phyloP scores from a whole-genome alignment of 2,329 filamentous ascomycete species.

The Zymoseptoria crescenta region DNA sequence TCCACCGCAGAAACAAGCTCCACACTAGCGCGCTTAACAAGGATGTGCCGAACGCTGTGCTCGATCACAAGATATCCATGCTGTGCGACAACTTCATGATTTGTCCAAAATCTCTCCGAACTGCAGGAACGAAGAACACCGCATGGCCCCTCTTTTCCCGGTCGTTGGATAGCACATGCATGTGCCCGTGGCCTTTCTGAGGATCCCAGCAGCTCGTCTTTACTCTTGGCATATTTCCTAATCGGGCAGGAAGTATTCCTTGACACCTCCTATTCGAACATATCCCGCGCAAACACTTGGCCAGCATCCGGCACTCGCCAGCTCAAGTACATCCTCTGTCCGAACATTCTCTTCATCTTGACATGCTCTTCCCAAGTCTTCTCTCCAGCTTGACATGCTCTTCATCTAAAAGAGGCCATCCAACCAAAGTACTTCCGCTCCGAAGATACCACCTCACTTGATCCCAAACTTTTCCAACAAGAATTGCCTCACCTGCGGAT shows the following conservation, averaged over 20 bases:
- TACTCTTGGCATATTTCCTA: background rate
- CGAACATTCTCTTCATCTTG: background rate
- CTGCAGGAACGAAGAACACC: background rate
- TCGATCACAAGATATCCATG: background rate
- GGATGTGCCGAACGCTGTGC: background rate
- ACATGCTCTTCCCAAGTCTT: constrained; percentile 1
- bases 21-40: background rate
- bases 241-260: background rate
- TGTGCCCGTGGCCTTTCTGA: background rate
- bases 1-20: background rate
- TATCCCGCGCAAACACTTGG: too few relatives aligned
- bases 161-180: background rate
- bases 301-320: too few relatives aligned
- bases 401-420: too few relatives aligned
- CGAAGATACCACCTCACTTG: background rate
- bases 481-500: constrained; percentile 15
- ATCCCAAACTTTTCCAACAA: constrained; percentile 10
- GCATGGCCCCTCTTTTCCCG: background rate
- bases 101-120: background rate
- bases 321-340: too few relatives aligned
- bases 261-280: background rate
- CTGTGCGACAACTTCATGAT: background rate
- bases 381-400: too few relatives aligned
- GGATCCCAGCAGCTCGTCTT: background rate
- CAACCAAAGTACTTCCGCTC: background rate